phyloP scores from a whole-genome alignment of 1,284 basidiomycete species.

The Pseudozyma pruni region DNA sequence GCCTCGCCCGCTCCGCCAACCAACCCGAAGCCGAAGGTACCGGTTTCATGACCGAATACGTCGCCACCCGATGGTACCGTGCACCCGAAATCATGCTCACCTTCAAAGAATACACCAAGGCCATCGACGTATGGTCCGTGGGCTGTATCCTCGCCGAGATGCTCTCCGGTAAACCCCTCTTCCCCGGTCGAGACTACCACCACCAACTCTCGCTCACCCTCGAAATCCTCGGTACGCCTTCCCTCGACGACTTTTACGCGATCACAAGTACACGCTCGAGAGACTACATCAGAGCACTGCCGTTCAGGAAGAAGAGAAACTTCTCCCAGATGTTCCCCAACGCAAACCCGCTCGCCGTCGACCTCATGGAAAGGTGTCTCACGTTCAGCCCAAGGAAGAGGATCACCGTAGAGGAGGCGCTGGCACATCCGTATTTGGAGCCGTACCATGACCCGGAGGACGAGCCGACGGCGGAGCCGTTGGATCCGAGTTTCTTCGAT shows the following conservation, averaged over 20 bases:
- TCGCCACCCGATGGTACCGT: conserved; percentile 67
- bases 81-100: conserved; percentile 68
- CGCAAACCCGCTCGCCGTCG: conserved; percentile 76
- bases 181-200: conserved; percentile 76
- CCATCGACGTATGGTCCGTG: conserved; percentile 79
- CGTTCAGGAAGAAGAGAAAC: conserved; percentile 86
- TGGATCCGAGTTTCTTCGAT: conserved; percentile 65
- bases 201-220: conserved; percentile 73
- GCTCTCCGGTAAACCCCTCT: conserved; percentile 87
- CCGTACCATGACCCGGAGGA: conserved; percentile 67
- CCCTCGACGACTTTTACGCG: conserved; percentile 75
- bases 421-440: conserved; percentile 65
- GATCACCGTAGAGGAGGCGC: conserved; percentile 65
- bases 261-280: conserved; percentile 84
- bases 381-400: conserved; percentile 72
- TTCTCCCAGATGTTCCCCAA: conserved; percentile 81
- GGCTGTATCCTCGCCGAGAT: conserved; percentile 96
- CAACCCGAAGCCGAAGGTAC: conserved; percentile 65
- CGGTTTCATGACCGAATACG: conserved; percentile 68
- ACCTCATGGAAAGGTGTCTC: conserved; percentile 87
- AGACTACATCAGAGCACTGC: conserved; percentile 91
- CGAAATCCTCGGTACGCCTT: conserved; percentile 74
- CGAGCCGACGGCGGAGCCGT: conserved; percentile 62
- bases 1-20: conserved; percentile 65
- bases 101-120: conserved; percentile 68